Conservation (phyloP, 2,329 filamentous ascomycete species). For the Sporothrix brunneoviolacea region DNA sequence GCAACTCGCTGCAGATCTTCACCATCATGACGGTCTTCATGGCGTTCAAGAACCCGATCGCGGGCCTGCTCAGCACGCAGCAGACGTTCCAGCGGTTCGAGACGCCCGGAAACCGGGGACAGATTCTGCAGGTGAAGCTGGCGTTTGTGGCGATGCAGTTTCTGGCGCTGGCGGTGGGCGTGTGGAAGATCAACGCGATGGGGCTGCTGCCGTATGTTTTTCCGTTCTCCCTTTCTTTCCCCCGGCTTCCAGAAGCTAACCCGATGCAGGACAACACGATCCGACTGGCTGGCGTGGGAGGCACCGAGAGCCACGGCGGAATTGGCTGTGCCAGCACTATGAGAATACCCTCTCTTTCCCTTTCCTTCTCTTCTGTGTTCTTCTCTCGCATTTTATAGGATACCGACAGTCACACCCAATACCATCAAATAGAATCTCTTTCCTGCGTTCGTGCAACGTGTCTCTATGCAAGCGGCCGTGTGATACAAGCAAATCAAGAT, state of each 20-base stretch:
- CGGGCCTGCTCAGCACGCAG: slow-evolving; percentile 76
- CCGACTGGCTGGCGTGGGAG: slow-evolving; percentile 98
- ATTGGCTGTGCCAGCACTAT: slow-evolving; percentile 56
- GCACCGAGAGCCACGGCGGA: slow-evolving; percentile 63
- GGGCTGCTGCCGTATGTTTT: slow-evolving; percentile 73
- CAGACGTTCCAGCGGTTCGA: slow-evolving; percentile 88
- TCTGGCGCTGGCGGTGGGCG: slow-evolving; percentile 71
- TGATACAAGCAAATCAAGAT: too few relatives aligned
- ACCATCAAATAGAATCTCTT: too few relatives aligned
- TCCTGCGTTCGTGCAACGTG: too few relatives aligned
- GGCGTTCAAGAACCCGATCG: slow-evolving; percentile 93
- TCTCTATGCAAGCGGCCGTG: too few relatives aligned
- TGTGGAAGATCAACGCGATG: slow-evolving; percentile 98
- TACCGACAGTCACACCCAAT: too few relatives aligned
- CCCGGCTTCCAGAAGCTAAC: neutral
- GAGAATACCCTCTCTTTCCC: neutral
- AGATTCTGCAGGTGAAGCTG: slow-evolving; percentile 76
- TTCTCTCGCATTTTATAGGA: too few relatives aligned
- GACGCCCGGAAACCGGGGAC: slow-evolving; percentile 65
- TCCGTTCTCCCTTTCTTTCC: neutral
- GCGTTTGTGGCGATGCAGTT: slow-evolving; percentile 86
- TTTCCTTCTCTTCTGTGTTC: too few relatives aligned
- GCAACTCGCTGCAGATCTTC: slow-evolving; percentile 96
- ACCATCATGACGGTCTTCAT: slow-evolving; percentile 99
- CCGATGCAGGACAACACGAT: slow-evolving; percentile 70